Evolutionary conservation across 2,329 filamentous ascomycete genomes (phyloP).

Genomic region (Escovopsis sp.): DNA sequence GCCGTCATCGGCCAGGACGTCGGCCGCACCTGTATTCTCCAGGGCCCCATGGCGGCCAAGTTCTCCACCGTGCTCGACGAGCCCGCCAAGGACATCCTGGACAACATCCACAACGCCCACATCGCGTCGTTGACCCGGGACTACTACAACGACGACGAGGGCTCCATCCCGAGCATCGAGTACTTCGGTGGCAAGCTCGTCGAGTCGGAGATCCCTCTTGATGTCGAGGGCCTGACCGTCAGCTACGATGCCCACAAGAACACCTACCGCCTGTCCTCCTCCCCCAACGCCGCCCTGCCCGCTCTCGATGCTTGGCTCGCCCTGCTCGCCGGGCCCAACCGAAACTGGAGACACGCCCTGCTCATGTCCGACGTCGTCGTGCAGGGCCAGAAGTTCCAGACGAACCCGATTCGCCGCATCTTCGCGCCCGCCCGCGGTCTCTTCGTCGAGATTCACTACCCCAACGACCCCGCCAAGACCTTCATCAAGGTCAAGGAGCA

Average conservation of each 20-base stretch:
- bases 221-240: constrained; percentile 75
- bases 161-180: constrained; percentile 69
- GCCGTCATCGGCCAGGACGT: constrained; percentile 95
- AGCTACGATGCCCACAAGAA: constrained; percentile 65
- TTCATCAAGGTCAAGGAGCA: constrained; percentile 80
- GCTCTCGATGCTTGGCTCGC: constrained; percentile 73
- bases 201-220: constrained; percentile 54
- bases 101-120: constrained; percentile 77
- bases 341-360: constrained; percentile 89
- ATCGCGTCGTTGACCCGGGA: constrained; percentile 69
- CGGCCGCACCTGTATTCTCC: constrained; percentile 86
- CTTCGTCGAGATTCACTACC: constrained; percentile 73
- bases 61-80: constrained; percentile 85
- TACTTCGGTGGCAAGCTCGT: constrained; percentile 89
- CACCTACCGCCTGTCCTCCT: constrained; percentile 68
- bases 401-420: constrained; percentile 85
- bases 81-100: constrained; percentile 87
- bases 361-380: constrained; percentile 89
- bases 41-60: constrained; percentile 83
- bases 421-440: constrained; percentile 77
- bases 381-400: constrained; percentile 93
- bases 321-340: constrained; percentile 68
- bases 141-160: constrained; percentile 59
- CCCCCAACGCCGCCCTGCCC: constrained; percentile 60
- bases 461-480: constrained; percentile 71